Evolutionary conservation across 345 rosid species (phyloP).

Genomic region (Lumnitzera racemosa): DNA sequence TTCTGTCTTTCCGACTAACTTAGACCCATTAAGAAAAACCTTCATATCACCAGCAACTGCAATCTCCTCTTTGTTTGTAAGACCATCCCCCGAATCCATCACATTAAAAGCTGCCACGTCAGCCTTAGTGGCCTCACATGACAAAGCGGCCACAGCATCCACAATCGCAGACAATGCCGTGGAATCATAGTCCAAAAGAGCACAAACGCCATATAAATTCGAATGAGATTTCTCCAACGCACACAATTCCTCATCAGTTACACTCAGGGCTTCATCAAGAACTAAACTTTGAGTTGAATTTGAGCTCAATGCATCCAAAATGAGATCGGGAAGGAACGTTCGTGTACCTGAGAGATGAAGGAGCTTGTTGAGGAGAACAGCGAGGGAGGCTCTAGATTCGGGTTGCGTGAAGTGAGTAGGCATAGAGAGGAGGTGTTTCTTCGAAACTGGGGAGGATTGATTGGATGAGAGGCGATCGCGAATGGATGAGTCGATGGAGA

Average conservation of each 20-base stretch:
- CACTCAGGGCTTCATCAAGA: constrained; percentile 17
- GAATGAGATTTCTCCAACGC: constrained; percentile 27
- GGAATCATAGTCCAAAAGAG: constrained; percentile 48
- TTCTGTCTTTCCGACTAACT: constrained; percentile 36
- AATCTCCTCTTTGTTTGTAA: constrained; percentile 50
- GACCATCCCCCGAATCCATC: constrained; percentile 66
- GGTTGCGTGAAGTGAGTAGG: constrained; percentile 18
- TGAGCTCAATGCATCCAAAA: constrained; percentile 28
- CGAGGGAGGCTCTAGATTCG: constrained; percentile 45
- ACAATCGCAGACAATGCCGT: constrained; percentile 38
- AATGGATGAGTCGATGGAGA: constrained; percentile 52
- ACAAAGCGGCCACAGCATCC: constrained; percentile 62
- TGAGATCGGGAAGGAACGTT: constrained; percentile 25
- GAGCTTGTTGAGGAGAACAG: constrained; percentile 53
- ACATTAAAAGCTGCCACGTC: constrained; percentile 39
- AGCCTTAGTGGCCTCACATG: constrained; percentile 59
- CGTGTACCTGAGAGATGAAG: constrained; percentile 31
- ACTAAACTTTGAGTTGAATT: not conserved
- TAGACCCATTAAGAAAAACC: constrained; percentile 66
- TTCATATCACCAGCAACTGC: constrained; percentile 66
- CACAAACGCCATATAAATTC: constrained; percentile 40
- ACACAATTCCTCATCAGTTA: constrained; percentile 36
- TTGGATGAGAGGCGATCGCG: constrained; percentile 32
- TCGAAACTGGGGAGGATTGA: constrained; percentile 11
- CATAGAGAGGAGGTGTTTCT: constrained; percentile 8